These are phyloP conservation scores for Crataegus laevigata DNA, from an alignment of 306 rosid species.

Conservation along the genomic window DNA sequence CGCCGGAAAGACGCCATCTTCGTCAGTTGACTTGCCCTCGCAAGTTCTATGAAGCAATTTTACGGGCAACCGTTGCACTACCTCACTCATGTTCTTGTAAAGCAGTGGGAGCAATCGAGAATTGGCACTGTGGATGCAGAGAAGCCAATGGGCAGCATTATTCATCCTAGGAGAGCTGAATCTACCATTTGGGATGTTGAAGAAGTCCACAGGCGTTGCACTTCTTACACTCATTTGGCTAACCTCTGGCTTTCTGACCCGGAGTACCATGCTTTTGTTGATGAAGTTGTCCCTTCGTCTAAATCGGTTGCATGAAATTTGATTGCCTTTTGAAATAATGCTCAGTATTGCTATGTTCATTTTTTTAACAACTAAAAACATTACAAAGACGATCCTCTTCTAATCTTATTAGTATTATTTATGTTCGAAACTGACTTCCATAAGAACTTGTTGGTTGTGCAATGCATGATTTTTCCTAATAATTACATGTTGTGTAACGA, in stretches of 20 bases:
- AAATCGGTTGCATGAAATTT: not conserved
- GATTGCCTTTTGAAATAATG: too few relatives aligned
- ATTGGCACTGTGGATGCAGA: constrained; percentile 15
- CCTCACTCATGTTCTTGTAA: constrained; percentile 20
- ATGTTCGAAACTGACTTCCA: not conserved
- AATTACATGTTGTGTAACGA: too few relatives aligned
- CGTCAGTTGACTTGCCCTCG: not conserved
- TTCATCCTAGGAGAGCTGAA: constrained; percentile 11
- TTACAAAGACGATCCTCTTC: too few relatives aligned
- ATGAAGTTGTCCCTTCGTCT: not conserved
- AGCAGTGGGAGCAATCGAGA: constrained; percentile 36
- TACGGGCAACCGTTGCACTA: constrained; percentile 34
- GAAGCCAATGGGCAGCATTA: constrained; percentile 12
- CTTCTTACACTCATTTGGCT: not conserved
- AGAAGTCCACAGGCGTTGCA: not conserved
- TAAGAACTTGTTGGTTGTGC: not conserved
- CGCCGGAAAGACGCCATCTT: not conserved
- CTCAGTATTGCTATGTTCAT: too few relatives aligned
- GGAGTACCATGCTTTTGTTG: not conserved
- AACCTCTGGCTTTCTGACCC: not conserved
- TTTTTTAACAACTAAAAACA: too few relatives aligned
- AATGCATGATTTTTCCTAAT: not conserved
- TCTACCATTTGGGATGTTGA: constrained; percentile 15
- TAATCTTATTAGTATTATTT: too few relatives aligned
- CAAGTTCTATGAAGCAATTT: constrained; percentile 10